These are phyloP conservation scores for Corchorus olitorius DNA, from an alignment of 345 rosid species.

Conservation along the genomic window DNA sequence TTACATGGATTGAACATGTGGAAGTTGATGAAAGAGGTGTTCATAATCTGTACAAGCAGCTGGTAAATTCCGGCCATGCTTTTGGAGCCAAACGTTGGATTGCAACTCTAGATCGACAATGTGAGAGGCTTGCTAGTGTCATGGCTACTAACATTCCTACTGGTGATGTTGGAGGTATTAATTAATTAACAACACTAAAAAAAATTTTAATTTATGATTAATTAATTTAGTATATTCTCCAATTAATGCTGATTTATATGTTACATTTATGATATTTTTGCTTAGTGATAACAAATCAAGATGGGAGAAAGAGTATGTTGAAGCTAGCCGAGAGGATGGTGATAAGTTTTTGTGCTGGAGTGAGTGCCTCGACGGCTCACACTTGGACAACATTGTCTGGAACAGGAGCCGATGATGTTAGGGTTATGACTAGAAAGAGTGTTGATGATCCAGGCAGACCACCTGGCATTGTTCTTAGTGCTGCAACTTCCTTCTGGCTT, in stretches of 20 bases:
- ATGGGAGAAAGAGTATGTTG: conserved; percentile 73
- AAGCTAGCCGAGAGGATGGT: conserved; percentile 81
- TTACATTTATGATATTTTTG: conserved; percentile 1
- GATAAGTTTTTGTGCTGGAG: conserved; percentile 74
- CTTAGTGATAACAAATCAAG: conserved; percentile 64
- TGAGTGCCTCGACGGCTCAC: conserved; percentile 70
- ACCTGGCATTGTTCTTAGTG: conserved; percentile 76
- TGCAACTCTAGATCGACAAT: conserved; percentile 73
- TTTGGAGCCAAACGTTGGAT: conserved; percentile 95
- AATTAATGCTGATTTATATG: neutral
- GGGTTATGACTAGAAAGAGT: conserved; percentile 81
- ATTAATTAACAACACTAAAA: neutral
- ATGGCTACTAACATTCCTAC: conserved; percentile 58
- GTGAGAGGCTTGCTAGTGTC: conserved; percentile 77
- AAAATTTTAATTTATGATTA: neutral
- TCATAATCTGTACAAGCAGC: conserved; percentile 60
- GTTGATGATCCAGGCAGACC: conserved; percentile 85
- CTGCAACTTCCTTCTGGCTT: conserved; percentile 94
- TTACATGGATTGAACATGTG: conserved; percentile 92
- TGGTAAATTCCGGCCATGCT: conserved; percentile 66
- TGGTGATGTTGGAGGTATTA: conserved; percentile 54
- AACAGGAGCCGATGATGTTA: conserved; percentile 68
- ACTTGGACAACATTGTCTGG: conserved; percentile 69
- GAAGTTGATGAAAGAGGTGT: conserved; percentile 81
- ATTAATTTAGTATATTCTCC: neutral